Evolutionary conservation across 2,329 filamentous ascomycete genomes (phyloP).

Genomic region (Endothia cerciana): DNA sequence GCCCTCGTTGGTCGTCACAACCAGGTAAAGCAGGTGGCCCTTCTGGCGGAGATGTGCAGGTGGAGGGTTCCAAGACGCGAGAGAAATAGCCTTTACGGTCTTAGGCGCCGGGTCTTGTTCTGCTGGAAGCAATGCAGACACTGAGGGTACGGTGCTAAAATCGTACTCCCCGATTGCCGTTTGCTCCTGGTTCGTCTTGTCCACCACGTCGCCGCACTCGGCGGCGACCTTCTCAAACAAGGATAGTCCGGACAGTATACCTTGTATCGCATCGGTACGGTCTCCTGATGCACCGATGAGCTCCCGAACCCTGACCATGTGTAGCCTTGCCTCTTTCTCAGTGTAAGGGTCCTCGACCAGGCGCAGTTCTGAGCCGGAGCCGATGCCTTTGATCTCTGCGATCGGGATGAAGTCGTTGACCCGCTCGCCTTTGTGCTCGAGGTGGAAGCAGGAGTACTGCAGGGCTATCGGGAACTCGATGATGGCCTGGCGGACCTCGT

Average conservation of each 20-base stretch:
- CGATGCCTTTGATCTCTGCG: slow-evolving; percentile 82
- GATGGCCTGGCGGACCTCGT: slow-evolving; percentile 95
- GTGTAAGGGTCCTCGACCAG: slow-evolving; percentile 96
- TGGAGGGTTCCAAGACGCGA: slow-evolving; percentile 96
- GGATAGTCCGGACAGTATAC: slow-evolving; percentile 81
- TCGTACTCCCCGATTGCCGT: slow-evolving; percentile 70
- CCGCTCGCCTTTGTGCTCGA: slow-evolving; percentile 84
- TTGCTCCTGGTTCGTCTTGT: slow-evolving; percentile 49
- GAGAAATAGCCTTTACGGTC: slow-evolving; percentile 84
- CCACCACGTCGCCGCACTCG: slow-evolving; percentile 45
- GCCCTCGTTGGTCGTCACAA: slow-evolving; percentile 88
- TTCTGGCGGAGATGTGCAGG: slow-evolving; percentile 89
- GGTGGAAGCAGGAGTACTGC: slow-evolving; percentile 98
- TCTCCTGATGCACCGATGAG: slow-evolving; percentile 91
- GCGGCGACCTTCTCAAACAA: slow-evolving; percentile 79
- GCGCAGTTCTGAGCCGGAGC: slow-evolving; percentile 74
- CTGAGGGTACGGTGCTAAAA: slow-evolving; percentile 69
- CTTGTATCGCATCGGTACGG: slow-evolving; percentile 83
- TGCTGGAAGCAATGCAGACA: slow-evolving; percentile 73
- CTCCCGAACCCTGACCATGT: slow-evolving; percentile 87
- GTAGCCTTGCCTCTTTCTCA: slow-evolving; percentile 96
- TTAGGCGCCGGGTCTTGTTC: slow-evolving; percentile 73
- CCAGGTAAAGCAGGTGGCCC: slow-evolving; percentile 89
- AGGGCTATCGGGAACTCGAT: slow-evolving; percentile 92
- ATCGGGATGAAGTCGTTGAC: slow-evolving; percentile 96